Evolutionary conservation across 164 flowering plant species (phyloP).

Genomic region (Cinnamomum micranthum): DNA sequence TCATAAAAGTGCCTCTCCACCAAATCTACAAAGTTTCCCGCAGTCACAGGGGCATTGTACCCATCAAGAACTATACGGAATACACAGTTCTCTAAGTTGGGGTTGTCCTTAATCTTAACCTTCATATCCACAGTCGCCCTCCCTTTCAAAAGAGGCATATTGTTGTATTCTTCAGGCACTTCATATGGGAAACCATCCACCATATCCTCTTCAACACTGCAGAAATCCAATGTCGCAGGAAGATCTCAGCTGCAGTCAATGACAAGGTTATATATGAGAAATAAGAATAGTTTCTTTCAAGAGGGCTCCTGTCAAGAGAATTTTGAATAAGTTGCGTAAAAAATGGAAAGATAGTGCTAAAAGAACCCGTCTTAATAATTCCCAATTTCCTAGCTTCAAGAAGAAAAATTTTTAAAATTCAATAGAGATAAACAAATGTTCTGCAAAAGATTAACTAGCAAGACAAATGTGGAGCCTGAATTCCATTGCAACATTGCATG

Average conservation of each 20-base stretch:
- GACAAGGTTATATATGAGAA: conserved; percentile 80
- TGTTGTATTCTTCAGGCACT: conserved; percentile 87
- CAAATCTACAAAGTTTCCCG: conserved; percentile 93
- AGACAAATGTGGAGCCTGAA: too few relatives aligned
- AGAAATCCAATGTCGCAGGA: conserved; percentile 99
- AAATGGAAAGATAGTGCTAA: neutral
- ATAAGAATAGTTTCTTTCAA: conserved; percentile 53
- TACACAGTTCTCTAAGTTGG: conserved; percentile 74
- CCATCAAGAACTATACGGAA: conserved; percentile 93
- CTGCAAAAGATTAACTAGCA: neutral
- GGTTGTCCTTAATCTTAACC: conserved; percentile 94
- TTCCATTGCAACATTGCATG: too few relatives aligned
- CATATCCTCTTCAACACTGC: conserved; percentile 99
- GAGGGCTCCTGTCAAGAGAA: conserved; percentile 11
- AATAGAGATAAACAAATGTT: neutral
- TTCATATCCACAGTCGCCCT: conserved; percentile 97
- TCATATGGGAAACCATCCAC: conserved; percentile 97
- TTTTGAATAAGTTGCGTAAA: neutral
- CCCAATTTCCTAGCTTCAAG: neutral
- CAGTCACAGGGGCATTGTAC: conserved; percentile 95
- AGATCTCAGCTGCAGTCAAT: conserved; percentile 99
- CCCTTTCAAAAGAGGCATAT: conserved; percentile 89
- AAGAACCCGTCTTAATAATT: neutral
- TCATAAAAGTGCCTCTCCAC: conserved; percentile 94
- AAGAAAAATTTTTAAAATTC: neutral